A percentile compares a stretch with the other conserved stretches of the same genome.
Conservation (phyloP, 495 filamentous ascomycete genomes). For the Penicillium paradoxum region DNA sequence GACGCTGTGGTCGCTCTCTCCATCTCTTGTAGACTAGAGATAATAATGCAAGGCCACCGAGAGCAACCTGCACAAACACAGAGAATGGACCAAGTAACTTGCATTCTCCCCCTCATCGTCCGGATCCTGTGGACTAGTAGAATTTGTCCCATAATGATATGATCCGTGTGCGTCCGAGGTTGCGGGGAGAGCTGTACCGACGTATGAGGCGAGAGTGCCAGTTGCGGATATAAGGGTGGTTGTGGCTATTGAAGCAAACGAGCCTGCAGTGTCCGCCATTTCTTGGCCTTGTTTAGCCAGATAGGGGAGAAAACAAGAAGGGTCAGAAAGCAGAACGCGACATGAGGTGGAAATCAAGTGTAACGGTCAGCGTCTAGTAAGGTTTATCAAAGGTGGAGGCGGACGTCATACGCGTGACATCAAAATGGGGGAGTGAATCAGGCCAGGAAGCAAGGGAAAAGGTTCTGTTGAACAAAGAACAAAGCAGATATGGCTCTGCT, state of each 20-base stretch:
- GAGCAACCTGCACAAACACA: conserved; percentile 77
- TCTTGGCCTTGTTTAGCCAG: background rate
- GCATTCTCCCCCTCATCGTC: conserved; percentile 63
- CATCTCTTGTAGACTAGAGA: conserved; percentile 91
- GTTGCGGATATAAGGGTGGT: conserved; percentile 17
- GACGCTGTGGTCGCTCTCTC: conserved; percentile 85
- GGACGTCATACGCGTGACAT: conserved; percentile 8
- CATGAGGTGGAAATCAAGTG: background rate
- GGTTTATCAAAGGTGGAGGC: conserved; percentile 4
- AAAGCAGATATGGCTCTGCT: background rate
- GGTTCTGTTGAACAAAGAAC: too few species aligned
- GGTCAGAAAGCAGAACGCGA: background rate
- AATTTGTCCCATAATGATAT: conserved; percentile 14
- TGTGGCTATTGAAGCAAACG: conserved; percentile 18
- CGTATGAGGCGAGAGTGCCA: conserved; percentile 2
- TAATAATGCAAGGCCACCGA: conserved; percentile 78
- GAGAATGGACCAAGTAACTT: conserved; percentile 80
- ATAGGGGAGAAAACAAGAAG: background rate
- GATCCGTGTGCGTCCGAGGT: conserved; percentile 10
- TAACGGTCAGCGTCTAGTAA: background rate
- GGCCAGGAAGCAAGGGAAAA: background rate
- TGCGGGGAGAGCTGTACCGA: conserved; percentile 5
- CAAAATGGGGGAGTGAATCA: background rate
- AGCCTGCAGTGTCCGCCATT: conserved; percentile 9
- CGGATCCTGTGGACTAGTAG: conserved; percentile 5